phyloP scores from a whole-genome alignment of 768 basidiomycete species.

The Pulveroboletus sp. region DNA sequence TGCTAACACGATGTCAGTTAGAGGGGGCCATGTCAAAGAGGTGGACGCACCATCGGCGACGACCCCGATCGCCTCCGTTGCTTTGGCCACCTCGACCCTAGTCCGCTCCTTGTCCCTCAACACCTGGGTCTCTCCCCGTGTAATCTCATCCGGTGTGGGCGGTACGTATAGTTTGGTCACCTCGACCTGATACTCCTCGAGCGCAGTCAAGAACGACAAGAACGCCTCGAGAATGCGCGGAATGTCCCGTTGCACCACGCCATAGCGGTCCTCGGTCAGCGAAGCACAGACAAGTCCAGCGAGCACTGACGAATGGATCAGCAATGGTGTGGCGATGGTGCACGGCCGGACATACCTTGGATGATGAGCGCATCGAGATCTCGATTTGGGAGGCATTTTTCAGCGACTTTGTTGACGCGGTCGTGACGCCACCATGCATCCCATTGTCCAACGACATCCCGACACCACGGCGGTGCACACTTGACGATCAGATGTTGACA shows the following conservation, averaged over 20 bases:
- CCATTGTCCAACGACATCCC: conserved; percentile 22
- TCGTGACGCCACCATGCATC: conserved; percentile 58
- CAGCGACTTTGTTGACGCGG: conserved; percentile 49
- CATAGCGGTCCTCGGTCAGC: conserved; percentile 76
- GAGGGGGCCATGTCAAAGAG: background rate
- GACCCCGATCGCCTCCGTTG: conserved; percentile 50
- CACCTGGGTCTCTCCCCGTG: conserved; percentile 29
- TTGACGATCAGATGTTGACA: conserved; percentile 8
- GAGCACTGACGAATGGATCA: conserved; percentile 44
- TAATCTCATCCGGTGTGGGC: conserved; percentile 34
- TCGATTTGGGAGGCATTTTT: conserved; percentile 54
- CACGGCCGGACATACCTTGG: conserved; percentile 43
- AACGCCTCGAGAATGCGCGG: conserved; percentile 79
- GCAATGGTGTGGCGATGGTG: background rate
- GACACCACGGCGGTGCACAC: conserved; percentile 33
- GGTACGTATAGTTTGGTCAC: conserved; percentile 42
- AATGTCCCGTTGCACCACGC: conserved; percentile 82
- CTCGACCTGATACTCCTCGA: conserved; percentile 64
- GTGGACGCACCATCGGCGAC: conserved; percentile 54
- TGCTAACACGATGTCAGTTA: conserved; percentile 34
- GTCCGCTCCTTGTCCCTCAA: conserved; percentile 37
- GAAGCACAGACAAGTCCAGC: conserved; percentile 69
- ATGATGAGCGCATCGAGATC: conserved; percentile 62
- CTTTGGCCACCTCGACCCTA: conserved; percentile 51
- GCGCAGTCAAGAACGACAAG: conserved; percentile 57